Base-by-base conservation (phyloP, 2,329 filamentous ascomycete genomes). In the Neonectria faginata region DNA sequence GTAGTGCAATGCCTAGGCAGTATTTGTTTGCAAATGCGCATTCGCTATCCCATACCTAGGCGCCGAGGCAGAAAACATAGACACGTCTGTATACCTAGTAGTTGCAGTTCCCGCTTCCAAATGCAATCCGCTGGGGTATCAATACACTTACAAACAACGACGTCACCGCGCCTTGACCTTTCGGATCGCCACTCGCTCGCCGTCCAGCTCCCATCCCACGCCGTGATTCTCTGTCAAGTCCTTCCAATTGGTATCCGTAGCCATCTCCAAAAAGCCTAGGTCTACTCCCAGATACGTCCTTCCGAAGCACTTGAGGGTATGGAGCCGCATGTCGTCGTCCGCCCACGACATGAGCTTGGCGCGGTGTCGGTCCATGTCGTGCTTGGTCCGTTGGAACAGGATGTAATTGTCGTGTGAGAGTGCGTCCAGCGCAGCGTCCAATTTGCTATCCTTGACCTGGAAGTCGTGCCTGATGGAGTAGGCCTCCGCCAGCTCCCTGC, bases 251-350 rank as follows among this genome's bases (percentile, higher is more conserved):
- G 86, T 83, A 52, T 88, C 89, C 5, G 91, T 86, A 62, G 88
- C 85, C 74, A 84, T 85, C 79, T 96, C 92, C 55, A 97, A 79
- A 77, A 90, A 93, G 3, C 75, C 76, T 63, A 86, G 78, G 57
- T 93, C 92, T 9, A 93, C 90, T 20, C 81, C 88, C 68, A 97
- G 80, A 78, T 99, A 99, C 5, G 91, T 87, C 74, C 89, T 87
- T 1, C 93, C 94, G 59, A 98, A 87, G 76, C 94, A 96, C 82
- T 97, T 97, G 70, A 98, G 82, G 36, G 92, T 89, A 79, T 94
- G 91, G 70, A 88, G 83, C 70, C 91, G 85, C 75, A 97, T 85
- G n/a, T 86, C 84, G 25, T 89, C 86, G 70, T 93, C 92, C 9
- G 92, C 92, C 83, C 90, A 95, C 74, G 93, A 91, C 84, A 98